These are phyloP conservation scores for Ceratobasidium papillatum DNA, from an alignment of 1,284 basidiomycete species.

Conservation along the genomic window DNA sequence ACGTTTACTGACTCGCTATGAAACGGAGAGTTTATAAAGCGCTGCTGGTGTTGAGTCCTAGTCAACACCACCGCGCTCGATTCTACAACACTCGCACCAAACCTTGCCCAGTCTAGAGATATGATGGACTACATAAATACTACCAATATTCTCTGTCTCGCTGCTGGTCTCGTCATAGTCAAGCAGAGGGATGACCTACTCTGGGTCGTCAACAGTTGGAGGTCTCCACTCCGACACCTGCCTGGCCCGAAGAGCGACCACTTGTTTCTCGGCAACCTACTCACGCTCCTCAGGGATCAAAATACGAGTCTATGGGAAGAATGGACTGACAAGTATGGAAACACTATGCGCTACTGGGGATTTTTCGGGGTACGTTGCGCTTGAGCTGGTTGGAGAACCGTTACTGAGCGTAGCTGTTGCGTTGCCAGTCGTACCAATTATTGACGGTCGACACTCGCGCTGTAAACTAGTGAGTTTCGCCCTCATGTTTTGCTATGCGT, in stretches of 20 bases:
- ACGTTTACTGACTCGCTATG: background rate
- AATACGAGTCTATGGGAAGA: conserved; percentile 15
- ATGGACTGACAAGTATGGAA: conserved; percentile 39
- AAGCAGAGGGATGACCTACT: background rate
- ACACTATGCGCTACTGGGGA: conserved; percentile 23
- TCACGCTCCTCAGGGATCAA: conserved; percentile 9
- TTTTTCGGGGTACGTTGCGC: conserved; percentile 36
- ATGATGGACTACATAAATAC: background rate
- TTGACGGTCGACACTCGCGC: conserved; percentile 32
- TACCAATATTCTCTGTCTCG: background rate
- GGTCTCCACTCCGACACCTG: conserved; percentile 28
- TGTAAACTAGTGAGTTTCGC: conserved; percentile 21
- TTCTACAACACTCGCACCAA: background rate
- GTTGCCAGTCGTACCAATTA: conserved; percentile 8
- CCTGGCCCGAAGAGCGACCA: conserved; percentile 21
- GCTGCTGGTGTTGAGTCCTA: background rate
- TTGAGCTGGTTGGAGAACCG: too few relatives aligned
- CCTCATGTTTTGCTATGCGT: background rate
- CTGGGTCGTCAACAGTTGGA: conserved; percentile 3
- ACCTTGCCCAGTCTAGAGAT: background rate
- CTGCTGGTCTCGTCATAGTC: background rate
- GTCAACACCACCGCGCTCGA: background rate
- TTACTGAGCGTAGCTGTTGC: background rate
- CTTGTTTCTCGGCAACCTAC: conserved; percentile 33
- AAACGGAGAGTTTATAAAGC: background rate